Conservation (phyloP, 2,329 filamentous ascomycete species). For the Trichocomaceae sp. region DNA sequence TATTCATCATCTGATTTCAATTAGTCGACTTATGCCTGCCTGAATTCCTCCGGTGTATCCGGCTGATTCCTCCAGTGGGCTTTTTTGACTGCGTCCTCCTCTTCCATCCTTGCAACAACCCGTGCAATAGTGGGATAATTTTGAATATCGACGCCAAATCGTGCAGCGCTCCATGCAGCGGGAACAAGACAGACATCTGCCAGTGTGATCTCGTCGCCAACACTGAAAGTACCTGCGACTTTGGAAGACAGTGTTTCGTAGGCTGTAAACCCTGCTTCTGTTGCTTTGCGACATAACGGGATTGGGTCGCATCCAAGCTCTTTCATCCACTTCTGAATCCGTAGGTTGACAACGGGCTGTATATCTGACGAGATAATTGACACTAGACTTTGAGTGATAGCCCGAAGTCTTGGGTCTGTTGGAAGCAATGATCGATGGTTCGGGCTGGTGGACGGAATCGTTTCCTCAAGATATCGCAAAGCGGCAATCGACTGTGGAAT, state of each 20-base stretch:
- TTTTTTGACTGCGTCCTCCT: slow-evolving; percentile 46
- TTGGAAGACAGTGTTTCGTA: slow-evolving; percentile 45
- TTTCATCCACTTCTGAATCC: slow-evolving; percentile 46
- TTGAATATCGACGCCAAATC: slow-evolving; percentile 49
- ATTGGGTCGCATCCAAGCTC: slow-evolving; percentile 39
- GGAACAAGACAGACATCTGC: slow-evolving; percentile 56
- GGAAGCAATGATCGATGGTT: slow-evolving; percentile 42
- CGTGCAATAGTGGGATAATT: slow-evolving; percentile 43
- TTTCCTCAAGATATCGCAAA: slow-evolving; percentile 57
- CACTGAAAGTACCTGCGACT: slow-evolving; percentile 46
- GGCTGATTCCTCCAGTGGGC: slow-evolving; percentile 51
- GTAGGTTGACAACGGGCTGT: slow-evolving; percentile 56
- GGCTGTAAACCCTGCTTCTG: slow-evolving; percentile 48
- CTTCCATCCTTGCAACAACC: slow-evolving; percentile 43
- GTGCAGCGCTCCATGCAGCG: slow-evolving; percentile 52
- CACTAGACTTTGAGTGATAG: slow-evolving; percentile 48
- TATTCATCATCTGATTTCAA: not conserved
- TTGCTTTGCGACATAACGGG: slow-evolving; percentile 49
- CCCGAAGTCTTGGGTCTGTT: slow-evolving; percentile 38
- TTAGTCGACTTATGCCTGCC: slow-evolving; percentile 9
- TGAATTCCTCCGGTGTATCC: slow-evolving; percentile 47
- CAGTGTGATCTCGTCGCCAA: slow-evolving; percentile 51
- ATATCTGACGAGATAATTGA: slow-evolving; percentile 52
- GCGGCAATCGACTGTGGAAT: slow-evolving; percentile 54
- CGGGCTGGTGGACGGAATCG: slow-evolving; percentile 29